A percentile compares a stretch with the other conserved stretches of the same genome.
Evolutionary conservation across 768 basidiomycete genomes (phyloP).

Genomic region (Dioszegia hungarica): DNA sequence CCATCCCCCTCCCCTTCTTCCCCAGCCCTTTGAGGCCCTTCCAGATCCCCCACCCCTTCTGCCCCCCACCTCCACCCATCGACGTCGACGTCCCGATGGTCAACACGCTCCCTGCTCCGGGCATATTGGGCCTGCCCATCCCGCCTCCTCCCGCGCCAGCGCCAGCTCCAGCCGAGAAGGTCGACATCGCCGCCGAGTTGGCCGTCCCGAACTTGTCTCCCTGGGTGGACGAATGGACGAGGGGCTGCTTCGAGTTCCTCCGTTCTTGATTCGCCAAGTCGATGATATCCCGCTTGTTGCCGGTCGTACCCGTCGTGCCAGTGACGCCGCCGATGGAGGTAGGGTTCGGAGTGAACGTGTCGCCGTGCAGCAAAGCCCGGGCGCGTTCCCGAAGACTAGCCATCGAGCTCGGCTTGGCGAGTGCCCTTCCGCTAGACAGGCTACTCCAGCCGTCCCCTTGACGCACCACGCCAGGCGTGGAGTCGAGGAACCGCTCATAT

Average conservation of each 20-base stretch:
- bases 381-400: slow-evolving; percentile 33
- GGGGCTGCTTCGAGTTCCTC: not conserved
- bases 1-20: slow-evolving; percentile 12
- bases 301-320: not conserved
- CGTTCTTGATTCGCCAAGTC: slow-evolving; percentile 9
- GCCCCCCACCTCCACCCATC: not conserved
- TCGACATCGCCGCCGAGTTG: not conserved
- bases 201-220: not conserved
- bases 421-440: slow-evolving; percentile 9
- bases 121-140: slow-evolving; percentile 12
- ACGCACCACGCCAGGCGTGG: slow-evolving; percentile 33
- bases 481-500: slow-evolving; percentile 30
- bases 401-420: slow-evolving; percentile 28
- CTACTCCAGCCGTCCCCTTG: slow-evolving; percentile 37
- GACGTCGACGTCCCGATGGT: slow-evolving; percentile 5
- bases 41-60: slow-evolving; percentile 11
- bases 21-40: slow-evolving; percentile 23
- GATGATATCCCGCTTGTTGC: slow-evolving; percentile 13
- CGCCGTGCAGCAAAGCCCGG: slow-evolving; percentile 18
- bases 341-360: not conserved
- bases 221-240: not conserved
- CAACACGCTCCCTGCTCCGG: slow-evolving; percentile 13
- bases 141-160: too few relatives aligned
- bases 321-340: not conserved
- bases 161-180: too few relatives aligned